A percentile compares a stretch with the other conserved stretches of the same genome.
Conservation (phyloP, 768 basidiomycete species). For the Lactifluus piperatus region DNA sequence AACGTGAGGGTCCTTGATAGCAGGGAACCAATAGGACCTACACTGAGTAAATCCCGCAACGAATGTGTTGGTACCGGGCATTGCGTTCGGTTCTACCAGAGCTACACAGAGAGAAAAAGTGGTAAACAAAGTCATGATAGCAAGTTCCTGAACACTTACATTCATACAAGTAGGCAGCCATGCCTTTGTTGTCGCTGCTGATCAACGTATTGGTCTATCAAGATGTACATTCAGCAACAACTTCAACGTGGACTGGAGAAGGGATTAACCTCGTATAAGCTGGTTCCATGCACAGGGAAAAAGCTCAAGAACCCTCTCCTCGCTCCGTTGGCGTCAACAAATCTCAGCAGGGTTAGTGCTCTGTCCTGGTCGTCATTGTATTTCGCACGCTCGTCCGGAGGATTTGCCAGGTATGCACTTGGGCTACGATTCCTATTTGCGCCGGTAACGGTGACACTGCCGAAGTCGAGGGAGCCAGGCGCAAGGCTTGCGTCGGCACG, state of each 20-base stretch:
- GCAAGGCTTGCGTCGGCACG: constrained; percentile 56
- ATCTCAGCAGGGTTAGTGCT: constrained; percentile 57
- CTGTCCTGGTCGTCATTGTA: constrained; percentile 72
- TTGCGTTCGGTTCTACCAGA: constrained; percentile 48
- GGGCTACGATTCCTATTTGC: constrained; percentile 73
- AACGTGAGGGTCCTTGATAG: constrained; percentile 13
- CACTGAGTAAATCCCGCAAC: constrained; percentile 72
- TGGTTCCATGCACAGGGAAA: constrained; percentile 75
- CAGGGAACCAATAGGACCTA: constrained; percentile 26
- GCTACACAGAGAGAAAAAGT: constrained; percentile 31
- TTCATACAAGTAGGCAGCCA: constrained; percentile 77
- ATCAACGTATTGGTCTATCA: constrained; percentile 72
- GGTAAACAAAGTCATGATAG: not conserved
- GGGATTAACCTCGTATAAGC: constrained; percentile 54
- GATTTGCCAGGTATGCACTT: constrained; percentile 69
- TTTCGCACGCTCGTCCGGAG: constrained; percentile 53
- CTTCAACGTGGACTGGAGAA: not conserved
- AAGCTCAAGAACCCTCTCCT: constrained; percentile 63
- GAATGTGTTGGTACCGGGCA: constrained; percentile 64
- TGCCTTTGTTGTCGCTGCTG: constrained; percentile 77
- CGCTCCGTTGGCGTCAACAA: constrained; percentile 49
- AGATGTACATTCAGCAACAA: not conserved
- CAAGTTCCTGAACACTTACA: constrained; percentile 30
- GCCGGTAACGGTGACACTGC: constrained; percentile 59
- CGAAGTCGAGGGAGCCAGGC: constrained; percentile 50